Percentiles rank a stretch among this genome's conserved stretches.
Evolutionary conservation across 2,329 filamentous ascomycete genomes (phyloP).

Genomic region (Aspergillus versicolor): DNA sequence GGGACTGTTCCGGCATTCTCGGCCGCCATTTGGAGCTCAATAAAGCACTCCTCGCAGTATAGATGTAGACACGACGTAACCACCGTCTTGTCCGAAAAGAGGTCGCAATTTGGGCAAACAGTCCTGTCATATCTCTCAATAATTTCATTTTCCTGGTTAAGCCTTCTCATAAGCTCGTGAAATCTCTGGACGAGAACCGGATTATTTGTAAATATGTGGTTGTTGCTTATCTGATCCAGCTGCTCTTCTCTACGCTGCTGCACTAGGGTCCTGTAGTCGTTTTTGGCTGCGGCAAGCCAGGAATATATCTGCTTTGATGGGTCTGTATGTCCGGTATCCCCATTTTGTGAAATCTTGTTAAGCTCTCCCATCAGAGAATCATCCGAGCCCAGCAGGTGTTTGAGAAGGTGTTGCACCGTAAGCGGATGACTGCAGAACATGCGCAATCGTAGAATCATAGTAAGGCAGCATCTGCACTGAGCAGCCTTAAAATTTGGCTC

Average conservation of each 20-base stretch:
- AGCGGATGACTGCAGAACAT: conserved; percentile 54
- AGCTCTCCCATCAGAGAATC: conserved; percentile 47
- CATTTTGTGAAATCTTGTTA: conserved; percentile 27
- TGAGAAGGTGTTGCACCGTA: conserved; percentile 47
- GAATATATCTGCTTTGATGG: conserved; percentile 20
- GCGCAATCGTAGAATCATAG: conserved; percentile 51
- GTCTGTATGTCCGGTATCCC: conserved; percentile 4
- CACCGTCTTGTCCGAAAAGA: conserved; percentile 38
- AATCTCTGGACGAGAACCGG: conserved; percentile 36
- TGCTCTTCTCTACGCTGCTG: neutral
- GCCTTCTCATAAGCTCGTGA: conserved; percentile 37
- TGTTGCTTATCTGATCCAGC: neutral
- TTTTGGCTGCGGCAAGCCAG: conserved; percentile 23
- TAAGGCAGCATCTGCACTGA: conserved; percentile 43
- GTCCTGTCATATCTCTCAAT: conserved; percentile 34
- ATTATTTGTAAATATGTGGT: conserved; percentile 2
- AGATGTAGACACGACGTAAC: conserved; percentile 57
- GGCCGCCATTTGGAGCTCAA: neutral
- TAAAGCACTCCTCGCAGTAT: conserved; percentile 54
- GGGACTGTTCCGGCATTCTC: neutral
- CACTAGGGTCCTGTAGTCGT: neutral
- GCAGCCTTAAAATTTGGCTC: conserved; percentile 8
- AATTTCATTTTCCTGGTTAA: conserved; percentile 34
- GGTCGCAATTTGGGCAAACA: conserved; percentile 46
- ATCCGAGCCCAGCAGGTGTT: conserved; percentile 42